These are phyloP conservation scores for Peziza echinospora DNA, from an alignment of 495 filamentous ascomycete species.

Conservation along the genomic window DNA sequence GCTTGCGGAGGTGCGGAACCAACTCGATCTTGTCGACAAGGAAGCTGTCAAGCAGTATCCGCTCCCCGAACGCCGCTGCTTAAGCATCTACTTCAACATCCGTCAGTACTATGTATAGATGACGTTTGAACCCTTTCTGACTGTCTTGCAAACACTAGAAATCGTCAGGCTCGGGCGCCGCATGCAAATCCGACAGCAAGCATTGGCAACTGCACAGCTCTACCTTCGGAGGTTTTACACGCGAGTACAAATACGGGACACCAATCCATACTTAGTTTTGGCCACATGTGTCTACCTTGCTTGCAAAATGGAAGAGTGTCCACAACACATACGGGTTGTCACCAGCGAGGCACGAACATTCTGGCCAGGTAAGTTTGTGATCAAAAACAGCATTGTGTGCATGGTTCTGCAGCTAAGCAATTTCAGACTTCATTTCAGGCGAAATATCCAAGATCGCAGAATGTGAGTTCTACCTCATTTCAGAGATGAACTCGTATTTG, in stretches of 20 bases:
- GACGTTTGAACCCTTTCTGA: conserved; percentile 5
- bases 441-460: conserved; percentile 84
- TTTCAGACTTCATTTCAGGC: conserved; percentile 46
- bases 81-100: conserved; percentile 83
- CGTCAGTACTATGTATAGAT: conserved; percentile 31
- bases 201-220: conserved; percentile 80
- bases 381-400: neutral
- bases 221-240: conserved; percentile 88
- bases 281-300: conserved; percentile 85
- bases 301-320: conserved; percentile 96
- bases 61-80: conserved; percentile 54
- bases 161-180: conserved; percentile 62
- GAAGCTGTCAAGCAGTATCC: conserved; percentile 52
- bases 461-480: conserved; percentile 89
- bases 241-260: conserved; percentile 73
- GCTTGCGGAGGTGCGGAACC: conserved; percentile 47
- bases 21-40: conserved; percentile 51
- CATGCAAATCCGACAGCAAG: conserved; percentile 62
- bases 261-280: conserved; percentile 81
- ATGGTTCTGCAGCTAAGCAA: neutral
- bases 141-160: conserved; percentile 35
- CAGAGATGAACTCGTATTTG: conserved; percentile 81
- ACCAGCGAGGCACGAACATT: conserved; percentile 64
- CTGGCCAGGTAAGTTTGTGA: conserved; percentile 46
- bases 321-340: conserved; percentile 81